These are phyloP conservation scores for Chalciporus chontae DNA, from an alignment of 768 basidiomycete species.

Conservation along the genomic window DNA sequence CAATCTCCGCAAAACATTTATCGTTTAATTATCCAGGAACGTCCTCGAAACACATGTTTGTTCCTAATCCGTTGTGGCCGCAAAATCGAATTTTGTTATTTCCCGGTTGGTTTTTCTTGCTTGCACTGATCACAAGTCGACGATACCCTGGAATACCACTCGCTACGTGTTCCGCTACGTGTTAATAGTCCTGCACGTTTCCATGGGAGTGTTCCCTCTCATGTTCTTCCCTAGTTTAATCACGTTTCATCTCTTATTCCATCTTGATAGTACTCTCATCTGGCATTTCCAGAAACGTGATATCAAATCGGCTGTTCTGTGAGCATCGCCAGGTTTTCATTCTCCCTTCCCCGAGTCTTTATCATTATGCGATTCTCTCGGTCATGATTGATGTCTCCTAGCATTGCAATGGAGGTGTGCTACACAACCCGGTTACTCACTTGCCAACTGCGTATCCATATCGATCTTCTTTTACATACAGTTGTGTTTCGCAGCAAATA, in stretches of 20 bases:
- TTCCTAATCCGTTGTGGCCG: constrained; percentile 19
- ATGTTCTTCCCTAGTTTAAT: constrained; percentile 6
- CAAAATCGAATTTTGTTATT: background rate
- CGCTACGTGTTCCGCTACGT: background rate
- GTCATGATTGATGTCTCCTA: constrained; percentile 30
- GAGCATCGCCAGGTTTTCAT: constrained; percentile 26
- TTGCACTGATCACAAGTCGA: no score
- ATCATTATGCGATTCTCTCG: constrained; percentile 28
- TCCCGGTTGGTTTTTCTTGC: background rate
- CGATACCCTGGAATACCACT: no score
- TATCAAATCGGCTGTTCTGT: constrained; percentile 32
- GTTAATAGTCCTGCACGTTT: constrained; percentile 8
- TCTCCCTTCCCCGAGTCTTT: constrained; percentile 16
- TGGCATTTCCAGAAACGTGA: constrained; percentile 31
- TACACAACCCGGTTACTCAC: constrained; percentile 16
- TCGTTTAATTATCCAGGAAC: constrained; percentile 32
- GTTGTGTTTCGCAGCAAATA: constrained; percentile 16
- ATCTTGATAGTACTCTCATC: constrained; percentile 9
- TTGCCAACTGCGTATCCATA: constrained; percentile 21
- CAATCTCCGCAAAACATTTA: constrained; percentile 31
- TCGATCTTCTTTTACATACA: constrained; percentile 33
- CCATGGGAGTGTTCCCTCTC: constrained; percentile 16
- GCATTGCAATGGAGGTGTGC: constrained; percentile 21
- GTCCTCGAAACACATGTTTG: constrained; percentile 22
- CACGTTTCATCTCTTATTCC: constrained; percentile 20